Percentiles rank a stretch among this genome's conserved stretches.
These are phyloP conservation scores for Cercospora zeina DNA, from an alignment of 2,329 filamentous ascomycete genomes.

Conservation along the genomic window DNA sequence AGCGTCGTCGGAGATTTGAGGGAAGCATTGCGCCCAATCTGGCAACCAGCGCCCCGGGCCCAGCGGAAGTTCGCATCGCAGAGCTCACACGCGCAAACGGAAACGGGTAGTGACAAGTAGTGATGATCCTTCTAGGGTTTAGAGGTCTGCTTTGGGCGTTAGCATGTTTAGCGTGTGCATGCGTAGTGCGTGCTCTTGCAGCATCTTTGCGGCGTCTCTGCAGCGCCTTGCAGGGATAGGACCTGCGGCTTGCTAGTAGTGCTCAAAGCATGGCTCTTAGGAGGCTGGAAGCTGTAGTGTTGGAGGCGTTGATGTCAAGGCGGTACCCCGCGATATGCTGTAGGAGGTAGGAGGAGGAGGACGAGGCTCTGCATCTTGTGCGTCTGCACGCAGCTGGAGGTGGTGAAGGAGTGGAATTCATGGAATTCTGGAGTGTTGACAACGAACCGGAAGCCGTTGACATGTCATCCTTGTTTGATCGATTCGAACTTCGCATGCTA, in stretches of 20 bases:
- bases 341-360: neutral
- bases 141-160: neutral
- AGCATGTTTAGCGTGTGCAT: neutral
- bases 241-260: neutral
- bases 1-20: neutral
- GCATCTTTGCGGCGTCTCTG: neutral
- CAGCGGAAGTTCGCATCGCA: neutral
- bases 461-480: neutral
- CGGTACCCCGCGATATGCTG: constrained; percentile 2
- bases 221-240: neutral
- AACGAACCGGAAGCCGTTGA: neutral
- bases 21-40: constrained; percentile 1
- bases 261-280: neutral
- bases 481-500: neutral
- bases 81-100: neutral
- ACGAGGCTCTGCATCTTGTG: neutral
- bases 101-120: neutral
- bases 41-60: neutral
- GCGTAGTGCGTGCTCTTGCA: neutral
- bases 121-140: neutral
- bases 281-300: neutral
- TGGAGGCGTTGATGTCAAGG: neutral
- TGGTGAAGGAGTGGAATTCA: neutral
- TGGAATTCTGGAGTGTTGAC: neutral
- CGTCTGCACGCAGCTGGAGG: neutral